Evolutionary conservation across 176 grass and related monocot species (phyloP), one percentile per base, ranked within the genome.

Genomic region (Zizania latifolia): DNA sequence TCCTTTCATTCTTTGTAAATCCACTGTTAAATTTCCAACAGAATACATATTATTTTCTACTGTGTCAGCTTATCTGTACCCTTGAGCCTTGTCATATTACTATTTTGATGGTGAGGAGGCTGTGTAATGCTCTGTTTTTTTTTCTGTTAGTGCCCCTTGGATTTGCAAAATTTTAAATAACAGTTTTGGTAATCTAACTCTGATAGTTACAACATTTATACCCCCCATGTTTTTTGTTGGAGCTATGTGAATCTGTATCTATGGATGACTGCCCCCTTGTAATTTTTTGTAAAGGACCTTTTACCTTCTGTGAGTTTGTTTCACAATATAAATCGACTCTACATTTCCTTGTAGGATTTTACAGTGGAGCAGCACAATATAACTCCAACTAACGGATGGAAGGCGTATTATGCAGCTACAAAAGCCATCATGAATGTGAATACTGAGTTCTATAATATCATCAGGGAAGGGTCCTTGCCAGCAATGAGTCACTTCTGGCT

Each of bases 381-480:
- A 76, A 90, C 26, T 76, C 96, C 92, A 65, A 84, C 56, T 13
- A 86, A 95, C 50, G 96, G 96, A 80, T 99, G 96, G 96, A 99
- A 99, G 80, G 84, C 87, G 41, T 99, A 95, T 61, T 99, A 99
- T 81, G 96, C 96, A 68, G 77, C 89, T 45, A 99, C 96, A 79
- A 92, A 87, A 74, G 92, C 91, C 72, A 82, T 99, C 79, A 79
- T 99, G 54, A 92, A 82, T 79, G 76, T 92, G 33, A 99, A 99
- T 70, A 76, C 87, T 19, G 85, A 92, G 74, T 99, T 99, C 87
- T 99, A 88, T 76, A 89, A 85, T 77, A 92, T 95, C 78, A 92
- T 99, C 57, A 95, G 92, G 82, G 89, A 95, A 81, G 89, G 92
- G 16, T 86, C 87, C n/a, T 79, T 95, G 77, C 82, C 84, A 40